Conservation (phyloP, 495 filamentous ascomycete species). For the Chlorociboria aeruginascens region DNA sequence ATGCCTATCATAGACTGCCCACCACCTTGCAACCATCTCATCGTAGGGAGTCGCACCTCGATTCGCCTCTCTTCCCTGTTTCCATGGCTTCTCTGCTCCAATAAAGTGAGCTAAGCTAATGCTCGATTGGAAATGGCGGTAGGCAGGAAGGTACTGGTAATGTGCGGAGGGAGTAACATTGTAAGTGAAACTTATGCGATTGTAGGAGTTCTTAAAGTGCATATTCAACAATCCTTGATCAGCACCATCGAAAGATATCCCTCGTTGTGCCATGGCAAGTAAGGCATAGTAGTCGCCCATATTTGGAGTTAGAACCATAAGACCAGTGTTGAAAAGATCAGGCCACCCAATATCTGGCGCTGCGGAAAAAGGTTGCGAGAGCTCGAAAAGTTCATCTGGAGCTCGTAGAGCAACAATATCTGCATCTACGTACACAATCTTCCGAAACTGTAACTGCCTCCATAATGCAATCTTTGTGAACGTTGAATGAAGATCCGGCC, state of each 20-base stretch:
- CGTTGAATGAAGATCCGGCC: conserved; percentile 75
- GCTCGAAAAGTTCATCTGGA: conserved; percentile 82
- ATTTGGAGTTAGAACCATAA: conserved; percentile 85
- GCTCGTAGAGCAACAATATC: conserved; percentile 79
- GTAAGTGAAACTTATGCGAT: conserved; percentile 87
- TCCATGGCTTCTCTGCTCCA: conserved; percentile 84
- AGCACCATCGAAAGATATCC: conserved; percentile 92
- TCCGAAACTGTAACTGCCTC: conserved; percentile 80
- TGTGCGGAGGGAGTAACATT: conserved; percentile 91
- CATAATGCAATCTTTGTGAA: conserved; percentile 97
- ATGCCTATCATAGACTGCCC: conserved; percentile 83
- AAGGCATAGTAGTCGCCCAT: conserved; percentile 79
- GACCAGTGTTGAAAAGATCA: conserved; percentile 92
- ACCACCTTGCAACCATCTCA: conserved; percentile 75
- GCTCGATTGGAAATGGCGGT: conserved; percentile 77
- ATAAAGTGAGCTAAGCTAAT: conserved; percentile 92
- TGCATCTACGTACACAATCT: conserved; percentile 85
- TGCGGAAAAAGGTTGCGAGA: conserved; percentile 70
- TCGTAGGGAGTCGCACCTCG: conserved; percentile 55
- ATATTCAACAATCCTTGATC: conserved; percentile 95
- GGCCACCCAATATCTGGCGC: conserved; percentile 97
- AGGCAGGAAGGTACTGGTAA: conserved; percentile 93
- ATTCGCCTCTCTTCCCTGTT: conserved; percentile 45
- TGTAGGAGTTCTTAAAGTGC: conserved; percentile 71
- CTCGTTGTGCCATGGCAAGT: conserved; percentile 66